Evolutionary conservation across 768 basidiomycete species (phyloP).

Genomic region (Leucocoprinus leucothites): DNA sequence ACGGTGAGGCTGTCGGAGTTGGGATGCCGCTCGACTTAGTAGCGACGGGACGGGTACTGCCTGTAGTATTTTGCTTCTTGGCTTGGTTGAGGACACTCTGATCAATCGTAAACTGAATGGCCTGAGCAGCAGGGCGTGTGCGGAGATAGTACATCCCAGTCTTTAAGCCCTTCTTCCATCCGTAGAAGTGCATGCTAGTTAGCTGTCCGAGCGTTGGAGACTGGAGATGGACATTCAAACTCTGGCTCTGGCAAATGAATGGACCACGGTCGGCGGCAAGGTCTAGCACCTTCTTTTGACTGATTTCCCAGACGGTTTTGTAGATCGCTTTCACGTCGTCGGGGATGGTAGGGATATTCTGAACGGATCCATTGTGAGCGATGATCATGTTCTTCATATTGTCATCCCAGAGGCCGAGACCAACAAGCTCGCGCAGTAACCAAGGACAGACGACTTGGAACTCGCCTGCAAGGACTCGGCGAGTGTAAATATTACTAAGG

Average conservation of each 20-base stretch:
- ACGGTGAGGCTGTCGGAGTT: conserved; percentile 24
- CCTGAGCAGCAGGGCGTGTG: conserved; percentile 90
- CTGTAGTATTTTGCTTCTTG: conserved; percentile 42
- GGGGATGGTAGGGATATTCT: conserved; percentile 86
- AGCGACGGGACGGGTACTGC: conserved; percentile 21
- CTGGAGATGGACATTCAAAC: conserved; percentile 89
- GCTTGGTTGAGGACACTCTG: conserved; percentile 69
- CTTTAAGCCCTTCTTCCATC: conserved; percentile 99
- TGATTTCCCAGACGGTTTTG: conserved; percentile 99
- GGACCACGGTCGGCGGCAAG: conserved; percentile 98
- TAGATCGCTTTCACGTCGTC: conserved; percentile 95
- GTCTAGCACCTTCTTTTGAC: conserved; percentile 97
- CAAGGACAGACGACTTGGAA: conserved; percentile 99
- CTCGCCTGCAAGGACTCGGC: conserved; percentile 98
- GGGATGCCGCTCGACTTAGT: conserved; percentile 25
- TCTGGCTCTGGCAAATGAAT: conserved; percentile 96
- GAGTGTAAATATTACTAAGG: conserved; percentile 93
- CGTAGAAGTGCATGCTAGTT: conserved; percentile 97
- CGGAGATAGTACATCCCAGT: conserved; percentile 99
- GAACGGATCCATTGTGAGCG: conserved; percentile 87
- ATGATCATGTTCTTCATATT: conserved; percentile 99
- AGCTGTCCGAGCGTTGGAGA: conserved; percentile 88
- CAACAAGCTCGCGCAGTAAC: conserved; percentile 97
- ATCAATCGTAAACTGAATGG: conserved; percentile 97
- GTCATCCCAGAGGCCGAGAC: conserved; percentile 94